Conservation (phyloP, 495 filamentous ascomycete genomes). For the Penicillium manginii region DNA sequence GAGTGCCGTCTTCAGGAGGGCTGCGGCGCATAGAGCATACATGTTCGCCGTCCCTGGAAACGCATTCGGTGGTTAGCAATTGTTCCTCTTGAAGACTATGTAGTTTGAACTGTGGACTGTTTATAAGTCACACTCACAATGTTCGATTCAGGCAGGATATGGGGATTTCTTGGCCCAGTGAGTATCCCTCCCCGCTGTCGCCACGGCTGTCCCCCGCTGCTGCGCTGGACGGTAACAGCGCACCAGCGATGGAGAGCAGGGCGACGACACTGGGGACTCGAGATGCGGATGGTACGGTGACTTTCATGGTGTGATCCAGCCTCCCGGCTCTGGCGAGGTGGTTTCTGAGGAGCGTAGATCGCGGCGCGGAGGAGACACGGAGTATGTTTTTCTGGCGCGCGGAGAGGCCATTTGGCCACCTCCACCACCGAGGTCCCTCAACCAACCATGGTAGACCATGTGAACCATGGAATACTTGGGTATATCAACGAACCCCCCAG, state of each 20-base stretch:
- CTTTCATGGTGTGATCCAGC: not conserved
- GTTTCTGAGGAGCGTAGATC: slow-evolving; percentile 3
- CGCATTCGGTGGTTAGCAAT: slow-evolving; percentile 22
- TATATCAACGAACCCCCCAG: no score
- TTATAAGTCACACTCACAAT: slow-evolving; percentile 51
- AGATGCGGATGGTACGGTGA: slow-evolving; percentile 2
- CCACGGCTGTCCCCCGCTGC: slow-evolving; percentile 34
- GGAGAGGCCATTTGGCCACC: not conserved
- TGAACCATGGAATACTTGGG: not conserved
- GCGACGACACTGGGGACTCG: slow-evolving; percentile 10
- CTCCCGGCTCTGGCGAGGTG: slow-evolving; percentile 22
- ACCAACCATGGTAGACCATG: not conserved
- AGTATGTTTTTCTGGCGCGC: slow-evolving; percentile 12
- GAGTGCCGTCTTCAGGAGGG: slow-evolving; percentile 7
- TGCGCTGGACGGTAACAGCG: slow-evolving; percentile 28
- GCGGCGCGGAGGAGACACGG: slow-evolving; percentile 18
- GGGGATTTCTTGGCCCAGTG: slow-evolving; percentile 55
- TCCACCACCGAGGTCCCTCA: no score
- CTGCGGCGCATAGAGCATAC: slow-evolving; percentile 51
- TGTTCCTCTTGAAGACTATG: no score
- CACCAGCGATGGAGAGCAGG: slow-evolving; percentile 22
- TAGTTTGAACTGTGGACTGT: not conserved
- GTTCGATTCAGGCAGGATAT: slow-evolving; percentile 70
- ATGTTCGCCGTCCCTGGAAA: slow-evolving; percentile 58
- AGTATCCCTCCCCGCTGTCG: slow-evolving; percentile 56